Percentiles rank a stretch among this genome's conserved stretches.
Evolutionary conservation across 352 stramenopile genomes (phyloP).

Genomic region (Globisporangium viniferum): DNA sequence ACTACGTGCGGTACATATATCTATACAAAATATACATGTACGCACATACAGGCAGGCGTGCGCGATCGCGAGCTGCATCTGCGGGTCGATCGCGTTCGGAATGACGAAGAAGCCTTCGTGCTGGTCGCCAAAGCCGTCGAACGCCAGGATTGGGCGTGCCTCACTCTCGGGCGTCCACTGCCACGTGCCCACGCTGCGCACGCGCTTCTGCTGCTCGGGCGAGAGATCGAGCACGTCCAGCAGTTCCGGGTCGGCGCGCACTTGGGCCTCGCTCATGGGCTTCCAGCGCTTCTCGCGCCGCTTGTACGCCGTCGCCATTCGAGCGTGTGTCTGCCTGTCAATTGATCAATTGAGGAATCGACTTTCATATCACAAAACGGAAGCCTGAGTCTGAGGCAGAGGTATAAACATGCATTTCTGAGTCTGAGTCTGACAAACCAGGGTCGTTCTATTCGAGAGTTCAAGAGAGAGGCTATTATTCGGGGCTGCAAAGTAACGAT

Average conservation of each 20-base stretch:
- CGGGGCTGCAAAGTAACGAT: too few species aligned
- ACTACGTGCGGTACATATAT: neutral
- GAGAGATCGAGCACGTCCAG: constrained; percentile 39
- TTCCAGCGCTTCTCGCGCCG: constrained; percentile 77
- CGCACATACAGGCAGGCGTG: constrained; percentile 51
- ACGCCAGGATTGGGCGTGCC: constrained; percentile 43
- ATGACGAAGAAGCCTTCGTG: constrained; percentile 73
- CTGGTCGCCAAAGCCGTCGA: constrained; percentile 36
- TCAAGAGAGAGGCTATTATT: too few species aligned
- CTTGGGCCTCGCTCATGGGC: constrained; percentile 23
- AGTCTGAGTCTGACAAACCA: neutral
- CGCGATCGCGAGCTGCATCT: constrained; percentile 52
- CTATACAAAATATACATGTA: constrained; percentile 6
- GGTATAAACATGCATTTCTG: neutral
- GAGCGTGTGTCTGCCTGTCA: neutral
- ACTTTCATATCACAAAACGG: too few species aligned
- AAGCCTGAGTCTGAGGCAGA: constrained; percentile 2
- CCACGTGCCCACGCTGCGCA: constrained; percentile 40
- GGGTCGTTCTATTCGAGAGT: too few species aligned
- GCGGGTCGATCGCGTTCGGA: constrained; percentile 44
- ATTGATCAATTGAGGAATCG: neutral
- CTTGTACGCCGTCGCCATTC: constrained; percentile 46
- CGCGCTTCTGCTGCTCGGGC: constrained; percentile 24
- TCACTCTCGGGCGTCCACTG: constrained; percentile 19
- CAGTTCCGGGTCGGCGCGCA: constrained; percentile 29